Conservation (phyloP, 2,329 filamentous ascomycete species). For the Pseudogymnoascus sp. region DNA sequence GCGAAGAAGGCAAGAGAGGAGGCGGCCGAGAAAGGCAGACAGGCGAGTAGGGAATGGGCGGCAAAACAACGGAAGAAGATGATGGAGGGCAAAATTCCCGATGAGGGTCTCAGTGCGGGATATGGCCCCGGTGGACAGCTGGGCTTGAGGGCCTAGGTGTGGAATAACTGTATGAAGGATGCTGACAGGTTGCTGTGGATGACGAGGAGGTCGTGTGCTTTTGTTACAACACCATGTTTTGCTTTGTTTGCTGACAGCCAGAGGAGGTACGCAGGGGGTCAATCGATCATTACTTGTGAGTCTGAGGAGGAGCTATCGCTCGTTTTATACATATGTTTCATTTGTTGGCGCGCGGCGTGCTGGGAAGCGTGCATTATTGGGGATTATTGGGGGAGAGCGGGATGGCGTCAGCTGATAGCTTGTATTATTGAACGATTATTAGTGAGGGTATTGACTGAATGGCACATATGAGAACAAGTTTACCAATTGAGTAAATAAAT, state of each 20-base stretch:
- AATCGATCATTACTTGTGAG: background rate
- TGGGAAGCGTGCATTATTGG: conserved; percentile 1
- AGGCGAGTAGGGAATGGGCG: conserved; percentile 55
- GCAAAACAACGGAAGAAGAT: conserved; percentile 42
- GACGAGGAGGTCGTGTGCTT: background rate
- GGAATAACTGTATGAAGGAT: background rate
- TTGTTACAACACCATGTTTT: background rate
- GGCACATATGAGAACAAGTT: background rate
- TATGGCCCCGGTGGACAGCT: conserved; percentile 24
- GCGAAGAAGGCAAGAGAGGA: conserved; percentile 50
- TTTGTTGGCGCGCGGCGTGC: background rate
- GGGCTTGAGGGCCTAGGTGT: conserved; percentile 15
- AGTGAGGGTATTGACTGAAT: conserved; percentile 1
- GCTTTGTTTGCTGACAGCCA: background rate
- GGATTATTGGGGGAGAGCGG: background rate
- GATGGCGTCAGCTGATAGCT: background rate
- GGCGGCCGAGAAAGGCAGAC: conserved; percentile 54
- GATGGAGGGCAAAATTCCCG: conserved; percentile 14
- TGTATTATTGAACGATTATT: conserved; percentile 9
- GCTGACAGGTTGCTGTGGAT: background rate
- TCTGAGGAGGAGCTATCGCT: background rate
- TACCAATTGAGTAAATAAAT: background rate
- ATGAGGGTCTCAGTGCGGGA: conserved; percentile 21
- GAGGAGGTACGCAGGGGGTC: background rate
- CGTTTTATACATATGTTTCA: background rate